phyloP scores from a whole-genome alignment of 1,284 basidiomycete species.

The Exobasidium cylindrosporum region DNA sequence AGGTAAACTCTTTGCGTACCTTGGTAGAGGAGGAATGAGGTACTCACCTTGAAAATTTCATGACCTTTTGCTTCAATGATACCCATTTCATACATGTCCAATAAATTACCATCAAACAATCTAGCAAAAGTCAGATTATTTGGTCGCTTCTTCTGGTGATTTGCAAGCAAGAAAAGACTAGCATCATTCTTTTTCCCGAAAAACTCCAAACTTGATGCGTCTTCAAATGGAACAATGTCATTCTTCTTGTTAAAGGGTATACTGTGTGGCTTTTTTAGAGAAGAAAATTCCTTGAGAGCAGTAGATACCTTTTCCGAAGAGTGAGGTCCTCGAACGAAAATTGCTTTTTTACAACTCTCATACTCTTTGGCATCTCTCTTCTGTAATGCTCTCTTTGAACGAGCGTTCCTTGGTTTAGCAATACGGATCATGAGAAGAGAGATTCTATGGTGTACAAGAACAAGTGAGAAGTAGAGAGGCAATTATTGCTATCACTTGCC shows the following conservation, averaged over 20 bases:
- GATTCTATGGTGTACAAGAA: too few species aligned
- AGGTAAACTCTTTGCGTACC: background rate
- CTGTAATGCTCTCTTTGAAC: conserved; percentile 88
- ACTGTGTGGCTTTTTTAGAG: conserved; percentile 61
- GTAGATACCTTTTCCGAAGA: conserved; percentile 74
- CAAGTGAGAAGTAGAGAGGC: too few species aligned
- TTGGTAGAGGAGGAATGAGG: too few species aligned
- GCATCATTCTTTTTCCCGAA: conserved; percentile 95
- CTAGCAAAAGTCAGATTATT: conserved; percentile 81
- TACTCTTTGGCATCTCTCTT: conserved; percentile 77
- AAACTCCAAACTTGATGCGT: conserved; percentile 75
- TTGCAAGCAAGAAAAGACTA: conserved; percentile 81
- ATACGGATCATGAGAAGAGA: conserved; percentile 45
- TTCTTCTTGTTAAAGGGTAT: conserved; percentile 97
- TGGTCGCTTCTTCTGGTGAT: conserved; percentile 91
- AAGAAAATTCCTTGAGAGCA: conserved; percentile 72
- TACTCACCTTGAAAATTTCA: conserved; percentile 74
- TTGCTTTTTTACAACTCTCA: conserved; percentile 76
- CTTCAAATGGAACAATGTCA: conserved; percentile 84
- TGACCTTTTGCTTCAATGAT: conserved; percentile 77
- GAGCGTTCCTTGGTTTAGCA: conserved; percentile 87
- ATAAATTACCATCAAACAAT: conserved; percentile 79
- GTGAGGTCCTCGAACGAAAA: conserved; percentile 87
- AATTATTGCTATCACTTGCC: too few species aligned
- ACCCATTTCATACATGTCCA: conserved; percentile 94